These are phyloP conservation scores for Metschnikowia gelsemii DNA, from an alignment of 805 yeast genomes.

Conservation along the genomic window DNA sequence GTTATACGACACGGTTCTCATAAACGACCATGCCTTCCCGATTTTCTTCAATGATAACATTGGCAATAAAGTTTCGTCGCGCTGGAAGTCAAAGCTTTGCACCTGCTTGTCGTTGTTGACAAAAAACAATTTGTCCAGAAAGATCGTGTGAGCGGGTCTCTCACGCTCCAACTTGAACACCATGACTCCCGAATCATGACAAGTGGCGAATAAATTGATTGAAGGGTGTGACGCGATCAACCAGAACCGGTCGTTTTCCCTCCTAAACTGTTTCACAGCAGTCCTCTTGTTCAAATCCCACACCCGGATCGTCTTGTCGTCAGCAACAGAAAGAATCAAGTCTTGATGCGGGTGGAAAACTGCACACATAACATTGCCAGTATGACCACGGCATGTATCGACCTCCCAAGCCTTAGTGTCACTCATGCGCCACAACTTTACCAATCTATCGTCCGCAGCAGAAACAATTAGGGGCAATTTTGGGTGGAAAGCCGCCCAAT, in stretches of 20 bases:
- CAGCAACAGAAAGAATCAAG: conserved; percentile 87
- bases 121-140: conserved; percentile 71
- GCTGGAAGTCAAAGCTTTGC: conserved; percentile 70
- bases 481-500: conserved; percentile 98
- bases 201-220: conserved; percentile 90
- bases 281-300: conserved; percentile 96
- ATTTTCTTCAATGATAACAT: conserved; percentile 79
- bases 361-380: conserved; percentile 86
- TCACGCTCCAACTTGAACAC: conserved; percentile 96
- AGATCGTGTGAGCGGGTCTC: conserved; percentile 82
- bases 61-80: conserved; percentile 67
- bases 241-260: conserved; percentile 96
- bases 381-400: conserved; percentile 97
- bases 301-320: conserved; percentile 92
- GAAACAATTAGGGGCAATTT: conserved; percentile 91
- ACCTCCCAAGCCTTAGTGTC: conserved; percentile 99
- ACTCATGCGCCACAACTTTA: conserved; percentile 96
- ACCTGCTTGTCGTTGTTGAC: conserved; percentile 85
- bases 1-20: conserved; percentile 82
- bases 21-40: conserved; percentile 83
- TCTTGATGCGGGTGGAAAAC: conserved; percentile 93
- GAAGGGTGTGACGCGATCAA: conserved; percentile 82
- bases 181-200: conserved; percentile 97
- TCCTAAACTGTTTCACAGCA: conserved; percentile 88
- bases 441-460: conserved; percentile 93